Evolutionary conservation across 2,329 filamentous ascomycete genomes (phyloP).

Genomic region (Colletotrichum tamarilloi): DNA sequence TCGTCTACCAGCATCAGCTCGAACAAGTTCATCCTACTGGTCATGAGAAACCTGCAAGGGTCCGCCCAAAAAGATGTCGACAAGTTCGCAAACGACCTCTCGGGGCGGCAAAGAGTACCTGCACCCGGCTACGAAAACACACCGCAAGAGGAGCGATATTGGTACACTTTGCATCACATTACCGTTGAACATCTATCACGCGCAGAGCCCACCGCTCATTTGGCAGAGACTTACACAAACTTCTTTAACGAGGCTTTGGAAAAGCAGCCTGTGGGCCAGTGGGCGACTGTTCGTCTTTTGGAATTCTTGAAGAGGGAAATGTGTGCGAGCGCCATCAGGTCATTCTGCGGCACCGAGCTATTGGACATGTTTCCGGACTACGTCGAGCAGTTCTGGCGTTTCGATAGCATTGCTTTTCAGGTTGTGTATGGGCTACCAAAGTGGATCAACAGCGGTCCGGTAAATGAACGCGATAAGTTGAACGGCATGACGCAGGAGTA

Average conservation of each 20-base stretch:
- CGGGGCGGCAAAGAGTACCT: slow-evolving; percentile 36
- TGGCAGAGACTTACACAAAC: slow-evolving; percentile 32
- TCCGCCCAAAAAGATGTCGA: slow-evolving; percentile 29
- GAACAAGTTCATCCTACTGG: slow-evolving; percentile 36
- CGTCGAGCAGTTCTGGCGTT: slow-evolving; percentile 40
- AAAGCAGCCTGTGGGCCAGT: slow-evolving; percentile 32
- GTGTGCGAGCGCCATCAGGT: slow-evolving; percentile 35
- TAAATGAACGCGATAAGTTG: slow-evolving; percentile 35
- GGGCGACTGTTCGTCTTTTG: slow-evolving; percentile 37
- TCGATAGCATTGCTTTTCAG: slow-evolving; percentile 37
- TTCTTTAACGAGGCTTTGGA: slow-evolving; percentile 33
- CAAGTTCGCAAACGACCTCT: slow-evolving; percentile 32
- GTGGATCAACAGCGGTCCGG: slow-evolving; percentile 37
- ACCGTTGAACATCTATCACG: slow-evolving; percentile 33
- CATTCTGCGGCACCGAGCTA: slow-evolving; percentile 40
- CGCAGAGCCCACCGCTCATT: slow-evolving; percentile 3
- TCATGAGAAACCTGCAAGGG: slow-evolving; percentile 25
- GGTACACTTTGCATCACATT: slow-evolving; percentile 37
- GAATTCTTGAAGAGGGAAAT: slow-evolving; percentile 39
- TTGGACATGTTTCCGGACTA: slow-evolving; percentile 41
- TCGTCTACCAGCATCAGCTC: slow-evolving; percentile 33
- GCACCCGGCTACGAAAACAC: slow-evolving; percentile 34
- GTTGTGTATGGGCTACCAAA: slow-evolving; percentile 40
- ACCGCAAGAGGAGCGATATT: slow-evolving; percentile 37
- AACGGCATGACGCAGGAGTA: slow-evolving; percentile 22